phyloP scores from a whole-genome alignment of 768 basidiomycete genomes.

The Collybia sp. region DNA sequence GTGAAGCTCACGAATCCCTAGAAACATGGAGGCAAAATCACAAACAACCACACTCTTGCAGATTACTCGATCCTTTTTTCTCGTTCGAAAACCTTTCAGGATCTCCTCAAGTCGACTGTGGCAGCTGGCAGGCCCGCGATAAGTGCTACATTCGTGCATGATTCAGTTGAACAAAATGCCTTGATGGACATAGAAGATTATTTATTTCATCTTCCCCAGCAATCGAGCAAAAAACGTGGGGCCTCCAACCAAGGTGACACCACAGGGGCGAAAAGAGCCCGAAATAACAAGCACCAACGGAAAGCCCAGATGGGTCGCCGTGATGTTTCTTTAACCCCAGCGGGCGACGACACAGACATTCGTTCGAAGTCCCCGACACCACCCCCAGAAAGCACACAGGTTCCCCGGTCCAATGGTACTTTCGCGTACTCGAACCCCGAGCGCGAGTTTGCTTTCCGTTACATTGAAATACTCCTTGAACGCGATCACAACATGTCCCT shows the following conservation, averaged over 20 bases:
- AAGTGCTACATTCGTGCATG: constrained; percentile 46
- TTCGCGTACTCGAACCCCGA: constrained; percentile 50
- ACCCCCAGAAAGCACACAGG: constrained; percentile 30
- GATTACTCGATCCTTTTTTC: constrained; percentile 58
- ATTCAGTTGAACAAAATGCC: constrained; percentile 38
- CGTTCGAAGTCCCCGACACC: constrained; percentile 38
- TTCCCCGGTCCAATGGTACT: constrained; percentile 17
- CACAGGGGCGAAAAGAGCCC: constrained; percentile 7
- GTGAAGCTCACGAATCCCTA: constrained; percentile 18
- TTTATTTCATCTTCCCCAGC: constrained; percentile 26
- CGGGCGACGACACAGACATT: constrained; percentile 1
- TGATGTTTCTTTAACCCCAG: constrained; percentile 3
- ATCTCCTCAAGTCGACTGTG: constrained; percentile 31
- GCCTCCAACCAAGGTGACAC: constrained; percentile 3
- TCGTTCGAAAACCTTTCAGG: constrained; percentile 44
- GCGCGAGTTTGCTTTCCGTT: constrained; percentile 38
- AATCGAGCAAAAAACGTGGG: constrained; percentile 16
- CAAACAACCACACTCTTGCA: constrained; percentile 45
- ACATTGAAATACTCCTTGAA: constrained; percentile 40
- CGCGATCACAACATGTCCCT: constrained; percentile 42
- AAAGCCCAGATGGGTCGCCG: constrained; percentile 9
- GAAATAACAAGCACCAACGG: constrained; percentile 8
- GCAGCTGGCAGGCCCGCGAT: constrained; percentile 41
- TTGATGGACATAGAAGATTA: constrained; percentile 44
- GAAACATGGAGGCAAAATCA: constrained; percentile 66